phyloP scores from a whole-genome alignment of 495 filamentous ascomycete species.

The Sabuloglossum arenarium region DNA sequence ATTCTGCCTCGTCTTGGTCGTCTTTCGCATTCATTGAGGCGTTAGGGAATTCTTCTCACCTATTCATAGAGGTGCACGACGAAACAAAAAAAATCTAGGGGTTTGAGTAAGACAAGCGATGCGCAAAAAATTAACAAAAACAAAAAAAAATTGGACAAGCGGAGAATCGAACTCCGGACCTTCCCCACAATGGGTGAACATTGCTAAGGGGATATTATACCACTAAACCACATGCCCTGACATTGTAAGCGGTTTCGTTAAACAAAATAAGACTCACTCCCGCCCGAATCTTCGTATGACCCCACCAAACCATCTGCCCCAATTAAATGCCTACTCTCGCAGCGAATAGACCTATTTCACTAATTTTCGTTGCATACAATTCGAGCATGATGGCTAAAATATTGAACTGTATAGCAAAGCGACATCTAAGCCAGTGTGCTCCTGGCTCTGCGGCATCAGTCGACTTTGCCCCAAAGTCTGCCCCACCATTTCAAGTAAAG shows the following conservation, averaged over 20 bases:
- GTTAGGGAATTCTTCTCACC: not conserved
- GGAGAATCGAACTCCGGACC: conserved; percentile 13
- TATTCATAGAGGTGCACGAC: too few species aligned
- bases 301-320: not conserved
- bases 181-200: conserved; percentile 4
- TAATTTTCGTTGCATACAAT: not conserved
- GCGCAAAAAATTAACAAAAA: too few species aligned
- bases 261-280: not conserved
- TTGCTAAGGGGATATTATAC: conserved; percentile 15
- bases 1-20: not conserved
- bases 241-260: not conserved
- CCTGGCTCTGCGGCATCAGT: too few species aligned
- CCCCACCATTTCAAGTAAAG: not conserved
- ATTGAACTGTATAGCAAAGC: not conserved
- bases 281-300: not conserved
- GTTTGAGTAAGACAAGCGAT: too few species aligned
- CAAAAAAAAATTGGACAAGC: conserved; percentile 10
- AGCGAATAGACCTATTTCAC: not conserved
- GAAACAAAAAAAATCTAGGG: too few species aligned
- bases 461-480: not conserved
- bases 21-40: not conserved
- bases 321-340: not conserved
- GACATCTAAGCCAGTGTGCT: not conserved
- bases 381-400: not conserved
- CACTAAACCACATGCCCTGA: conserved; percentile 13